Evolutionary conservation across 805 yeast species (phyloP).

Genomic region (Komagataella mondaviorum): DNA sequence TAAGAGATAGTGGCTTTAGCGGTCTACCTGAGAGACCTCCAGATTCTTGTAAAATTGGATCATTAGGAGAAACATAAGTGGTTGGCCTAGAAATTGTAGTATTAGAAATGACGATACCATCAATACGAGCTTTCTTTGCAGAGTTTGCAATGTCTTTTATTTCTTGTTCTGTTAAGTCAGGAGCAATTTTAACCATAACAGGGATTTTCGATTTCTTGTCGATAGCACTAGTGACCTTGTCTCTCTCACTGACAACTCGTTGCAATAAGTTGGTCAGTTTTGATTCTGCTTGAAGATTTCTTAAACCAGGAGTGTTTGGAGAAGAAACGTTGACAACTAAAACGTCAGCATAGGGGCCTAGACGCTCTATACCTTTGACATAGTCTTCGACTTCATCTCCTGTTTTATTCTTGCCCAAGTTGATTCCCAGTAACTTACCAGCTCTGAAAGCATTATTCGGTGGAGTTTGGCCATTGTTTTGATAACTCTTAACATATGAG

Average conservation of each 20-base stretch:
- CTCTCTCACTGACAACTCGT: slow-evolving; percentile 59
- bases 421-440: slow-evolving; percentile 62
- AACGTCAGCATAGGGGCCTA: slow-evolving; percentile 82
- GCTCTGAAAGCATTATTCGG: slow-evolving; percentile 39
- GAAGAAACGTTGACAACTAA: slow-evolving; percentile 85
- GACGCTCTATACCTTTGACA: slow-evolving; percentile 65
- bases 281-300: slow-evolving; percentile 70
- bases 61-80: slow-evolving; percentile 33
- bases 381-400: slow-evolving; percentile 89
- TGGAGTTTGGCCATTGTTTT: slow-evolving; percentile 7
- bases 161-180: slow-evolving; percentile 76
- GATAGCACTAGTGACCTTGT: slow-evolving; percentile 25
- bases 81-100: slow-evolving; percentile 80
- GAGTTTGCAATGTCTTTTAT: slow-evolving; percentile 72
- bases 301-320: slow-evolving; percentile 92
- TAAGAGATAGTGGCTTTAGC: slow-evolving; percentile 62
- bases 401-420: slow-evolving; percentile 83
- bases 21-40: slow-evolving; percentile 96
- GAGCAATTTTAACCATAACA: slow-evolving; percentile 83
- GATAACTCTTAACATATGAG: slow-evolving; percentile 15
- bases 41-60: slow-evolving; percentile 33
- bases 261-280: slow-evolving; percentile 57
- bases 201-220: slow-evolving; percentile 46
- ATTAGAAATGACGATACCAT: slow-evolving; percentile 87
- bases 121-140: slow-evolving; percentile 64